Conservation (phyloP, 2,329 filamentous ascomycete species). For the Emmonsiellopsis sp. region DNA sequence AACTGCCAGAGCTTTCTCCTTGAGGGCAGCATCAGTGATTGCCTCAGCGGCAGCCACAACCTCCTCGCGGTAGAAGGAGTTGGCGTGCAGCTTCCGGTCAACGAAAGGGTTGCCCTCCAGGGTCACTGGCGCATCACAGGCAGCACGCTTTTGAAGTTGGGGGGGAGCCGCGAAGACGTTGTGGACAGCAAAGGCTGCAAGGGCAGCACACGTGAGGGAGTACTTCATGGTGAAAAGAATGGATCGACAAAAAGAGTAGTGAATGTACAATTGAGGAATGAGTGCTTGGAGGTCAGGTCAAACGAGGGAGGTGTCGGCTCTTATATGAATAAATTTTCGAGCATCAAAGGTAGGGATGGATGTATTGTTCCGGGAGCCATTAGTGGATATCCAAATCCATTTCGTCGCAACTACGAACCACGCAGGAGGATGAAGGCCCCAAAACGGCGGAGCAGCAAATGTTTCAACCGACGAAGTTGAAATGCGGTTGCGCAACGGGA, state of each 20-base stretch:
- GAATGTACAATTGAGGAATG: not conserved
- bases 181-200: not conserved
- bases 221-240: not conserved
- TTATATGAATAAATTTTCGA: not conserved
- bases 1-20: slow-evolving; percentile 45
- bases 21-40: slow-evolving; percentile 49
- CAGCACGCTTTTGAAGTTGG: not conserved
- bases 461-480: not conserved
- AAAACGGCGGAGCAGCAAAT: not conserved
- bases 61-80: slow-evolving; percentile 38
- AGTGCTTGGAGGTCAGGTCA: not conserved
- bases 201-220: not conserved
- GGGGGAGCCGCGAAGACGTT: not conserved
- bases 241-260: not conserved
- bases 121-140: slow-evolving; percentile 26
- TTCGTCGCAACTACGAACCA: not conserved
- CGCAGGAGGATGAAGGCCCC: not conserved
- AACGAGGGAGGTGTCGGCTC: not conserved
- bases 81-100: slow-evolving; percentile 43
- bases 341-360: not conserved
- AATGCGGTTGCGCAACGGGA: not conserved
- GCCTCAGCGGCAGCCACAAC: slow-evolving; percentile 32
- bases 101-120: slow-evolving; percentile 36
- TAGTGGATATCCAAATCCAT: not conserved
- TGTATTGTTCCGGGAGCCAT: not conserved